Evolutionary conservation across 1,284 basidiomycete species (phyloP).

Genomic region (Lentinula novae-zelandiae): DNA sequence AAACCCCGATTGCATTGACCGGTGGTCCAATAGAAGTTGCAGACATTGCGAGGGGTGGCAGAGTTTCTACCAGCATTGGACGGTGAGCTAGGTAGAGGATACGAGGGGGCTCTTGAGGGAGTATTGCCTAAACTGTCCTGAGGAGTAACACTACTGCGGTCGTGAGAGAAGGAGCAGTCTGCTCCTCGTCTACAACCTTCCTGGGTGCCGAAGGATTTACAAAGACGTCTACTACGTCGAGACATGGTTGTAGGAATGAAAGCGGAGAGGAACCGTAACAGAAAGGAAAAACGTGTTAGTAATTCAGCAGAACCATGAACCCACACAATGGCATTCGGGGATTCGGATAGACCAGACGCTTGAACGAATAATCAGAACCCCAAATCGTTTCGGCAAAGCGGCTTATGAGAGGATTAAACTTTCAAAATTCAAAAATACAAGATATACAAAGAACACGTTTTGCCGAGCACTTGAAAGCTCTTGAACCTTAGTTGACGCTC

Average conservation of each 20-base stretch:
- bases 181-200: constrained; percentile 5
- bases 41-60: constrained; percentile 37
- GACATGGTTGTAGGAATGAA: not conserved
- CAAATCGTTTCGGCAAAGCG: too few species aligned
- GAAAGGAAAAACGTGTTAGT: too few species aligned
- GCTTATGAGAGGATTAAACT: too few species aligned
- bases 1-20: constrained; percentile 49
- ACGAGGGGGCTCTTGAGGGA: constrained; percentile 6
- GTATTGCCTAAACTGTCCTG: not conserved
- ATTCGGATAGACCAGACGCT: too few species aligned
- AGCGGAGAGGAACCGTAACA: too few species aligned
- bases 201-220: constrained; percentile 1
- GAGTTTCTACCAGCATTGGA: not conserved
- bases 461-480: too few species aligned
- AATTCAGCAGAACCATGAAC: too few species aligned
- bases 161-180: constrained; percentile 22
- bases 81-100: constrained; percentile 13
- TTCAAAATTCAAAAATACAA: too few species aligned
- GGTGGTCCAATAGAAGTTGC: constrained; percentile 48
- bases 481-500: too few species aligned
- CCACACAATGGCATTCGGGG: too few species aligned
- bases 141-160: constrained; percentile 7
- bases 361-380: too few species aligned
- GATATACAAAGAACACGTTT: too few species aligned
- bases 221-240: not conserved